Conservation (phyloP, 192 early-diverging fungal genomes). For the Blastocladiella britannica region DNA sequence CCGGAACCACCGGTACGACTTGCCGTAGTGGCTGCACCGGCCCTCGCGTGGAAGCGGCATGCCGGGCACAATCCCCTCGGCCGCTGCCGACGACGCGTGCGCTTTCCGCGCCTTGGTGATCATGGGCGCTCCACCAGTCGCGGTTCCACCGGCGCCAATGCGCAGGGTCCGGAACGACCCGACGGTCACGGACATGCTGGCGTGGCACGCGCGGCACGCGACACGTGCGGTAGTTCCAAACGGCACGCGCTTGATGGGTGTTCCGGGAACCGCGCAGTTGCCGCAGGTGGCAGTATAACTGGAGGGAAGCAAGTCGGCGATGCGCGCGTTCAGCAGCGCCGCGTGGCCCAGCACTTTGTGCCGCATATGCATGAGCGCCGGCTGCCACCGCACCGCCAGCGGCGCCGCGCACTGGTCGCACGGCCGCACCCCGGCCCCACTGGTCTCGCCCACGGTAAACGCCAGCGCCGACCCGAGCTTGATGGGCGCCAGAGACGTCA, state of each 20-base stretch:
- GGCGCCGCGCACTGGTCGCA: constrained; percentile 32
- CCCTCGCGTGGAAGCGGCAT: constrained; percentile 56
- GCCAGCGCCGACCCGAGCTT: constrained; percentile 5
- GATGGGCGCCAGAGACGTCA: constrained; percentile 29
- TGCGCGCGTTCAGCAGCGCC: constrained; percentile 43
- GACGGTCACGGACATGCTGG: constrained; percentile 14
- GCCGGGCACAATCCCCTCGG: constrained; percentile 47
- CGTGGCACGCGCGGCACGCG: constrained; percentile 18
- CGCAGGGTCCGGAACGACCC: constrained; percentile 27
- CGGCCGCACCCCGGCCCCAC: constrained; percentile 16
- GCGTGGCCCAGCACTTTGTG: constrained; percentile 42
- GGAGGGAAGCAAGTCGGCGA: constrained; percentile 52
- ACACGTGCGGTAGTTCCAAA: constrained; percentile 3
- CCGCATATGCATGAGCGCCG: constrained; percentile 33
- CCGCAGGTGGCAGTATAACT: constrained; percentile 47
- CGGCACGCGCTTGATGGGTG: constrained; percentile 7
- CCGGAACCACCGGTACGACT: constrained; percentile 73
- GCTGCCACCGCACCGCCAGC: constrained; percentile 33
- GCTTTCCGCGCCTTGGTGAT: constrained; percentile 29
- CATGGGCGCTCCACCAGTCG: constrained; percentile 11
- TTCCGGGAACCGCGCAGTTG: constrained; percentile 26
- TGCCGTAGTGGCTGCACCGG: constrained; percentile 64
- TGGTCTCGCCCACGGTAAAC: neutral
- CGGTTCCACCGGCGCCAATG: constrained; percentile 20
- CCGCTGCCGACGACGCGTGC: constrained; percentile 22